Conservation (phyloP, 2,329 filamentous ascomycete genomes). For the Plectosphaerella cucumerina region DNA sequence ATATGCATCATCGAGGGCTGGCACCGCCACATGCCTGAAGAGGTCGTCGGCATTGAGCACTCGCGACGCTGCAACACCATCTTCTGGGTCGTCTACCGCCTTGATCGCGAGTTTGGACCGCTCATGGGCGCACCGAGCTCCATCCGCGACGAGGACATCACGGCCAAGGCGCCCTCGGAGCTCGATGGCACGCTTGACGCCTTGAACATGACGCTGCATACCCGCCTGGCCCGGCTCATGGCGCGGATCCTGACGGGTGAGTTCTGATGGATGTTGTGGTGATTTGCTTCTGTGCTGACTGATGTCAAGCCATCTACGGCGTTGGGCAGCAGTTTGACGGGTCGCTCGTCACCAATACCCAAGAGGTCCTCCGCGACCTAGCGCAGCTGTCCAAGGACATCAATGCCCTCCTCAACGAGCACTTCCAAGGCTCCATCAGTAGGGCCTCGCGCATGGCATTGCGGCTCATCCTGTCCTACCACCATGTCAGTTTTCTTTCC, state of each 20-base stretch:
- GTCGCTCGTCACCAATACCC: conserved; percentile 9
- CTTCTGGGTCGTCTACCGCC: conserved; percentile 13
- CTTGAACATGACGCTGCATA: conserved; percentile 12
- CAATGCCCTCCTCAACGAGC: conserved; percentile 8
- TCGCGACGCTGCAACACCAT: conserved; percentile 12
- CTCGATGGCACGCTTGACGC: conserved; percentile 9
- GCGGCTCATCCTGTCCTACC: conserved; percentile 16
- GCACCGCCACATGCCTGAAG: conserved; percentile 12
- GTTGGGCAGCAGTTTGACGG: conserved; percentile 12
- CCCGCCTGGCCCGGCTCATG: conserved; percentile 11
- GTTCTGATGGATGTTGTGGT: not conserved
- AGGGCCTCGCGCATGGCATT: conserved; percentile 11
- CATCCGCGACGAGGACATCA: conserved; percentile 13
- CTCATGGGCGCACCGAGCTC: conserved; percentile 13
- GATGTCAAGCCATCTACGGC: conserved; percentile 7
- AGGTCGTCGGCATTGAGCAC: conserved; percentile 9
- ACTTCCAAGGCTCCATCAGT: conserved; percentile 12
- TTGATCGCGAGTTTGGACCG: conserved; percentile 10
- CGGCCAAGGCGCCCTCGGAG: conserved; percentile 10
- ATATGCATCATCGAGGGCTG: conserved; percentile 25
- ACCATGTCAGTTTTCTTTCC: conserved; percentile 8
- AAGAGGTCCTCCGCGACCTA: conserved; percentile 10
- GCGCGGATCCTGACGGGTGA: conserved; percentile 11
- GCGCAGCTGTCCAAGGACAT: conserved; percentile 10
- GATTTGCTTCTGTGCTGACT: not conserved